These are phyloP conservation scores for Wickerhamomyces kurtzmanii DNA, from an alignment of 805 yeast species.

Conservation along the genomic window DNA sequence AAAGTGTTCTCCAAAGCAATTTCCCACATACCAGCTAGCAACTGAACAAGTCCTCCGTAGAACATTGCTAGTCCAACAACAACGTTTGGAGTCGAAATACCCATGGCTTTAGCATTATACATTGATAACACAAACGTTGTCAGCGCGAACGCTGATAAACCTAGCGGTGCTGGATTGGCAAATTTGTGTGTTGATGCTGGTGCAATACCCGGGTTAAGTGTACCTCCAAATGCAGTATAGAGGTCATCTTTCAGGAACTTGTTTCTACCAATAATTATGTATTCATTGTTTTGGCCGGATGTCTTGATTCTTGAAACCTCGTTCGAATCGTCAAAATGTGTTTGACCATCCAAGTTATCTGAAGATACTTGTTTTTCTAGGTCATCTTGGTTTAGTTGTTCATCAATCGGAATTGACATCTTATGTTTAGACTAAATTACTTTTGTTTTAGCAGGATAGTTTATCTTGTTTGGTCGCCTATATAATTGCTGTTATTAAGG, in stretches of 20 bases:
- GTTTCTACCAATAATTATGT: slow-evolving; percentile 62
- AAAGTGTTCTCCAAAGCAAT: slow-evolving; percentile 54
- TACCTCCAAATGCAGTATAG: slow-evolving; percentile 72
- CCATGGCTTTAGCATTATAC: slow-evolving; percentile 45
- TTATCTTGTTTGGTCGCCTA: too few species aligned
- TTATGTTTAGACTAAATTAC: too few species aligned
- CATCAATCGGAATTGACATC: too few species aligned
- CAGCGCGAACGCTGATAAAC: slow-evolving; percentile 50
- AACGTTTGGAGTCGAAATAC: slow-evolving; percentile 38
- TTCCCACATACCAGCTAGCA: slow-evolving; percentile 61
- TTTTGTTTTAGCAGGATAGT: too few species aligned
- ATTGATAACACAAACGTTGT: slow-evolving; percentile 53
- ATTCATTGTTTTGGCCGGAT: slow-evolving; percentile 44
- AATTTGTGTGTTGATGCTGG: slow-evolving; percentile 49
- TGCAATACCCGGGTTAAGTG: slow-evolving; percentile 58
- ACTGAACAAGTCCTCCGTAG: slow-evolving; percentile 54
- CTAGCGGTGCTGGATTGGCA: slow-evolving; percentile 62
- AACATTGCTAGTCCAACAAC: slow-evolving; percentile 50
- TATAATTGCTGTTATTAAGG: too few species aligned
- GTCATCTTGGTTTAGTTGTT: too few species aligned
- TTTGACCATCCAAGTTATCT: too few species aligned
- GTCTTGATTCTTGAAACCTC: slow-evolving; percentile 20
- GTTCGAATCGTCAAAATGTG: too few species aligned
- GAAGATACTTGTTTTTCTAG: too few species aligned
- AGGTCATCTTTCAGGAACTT: slow-evolving; percentile 55